Evolutionary conservation across 2,329 filamentous ascomycete species (phyloP).

Genomic region (Aspergillus quadricinctus): DNA sequence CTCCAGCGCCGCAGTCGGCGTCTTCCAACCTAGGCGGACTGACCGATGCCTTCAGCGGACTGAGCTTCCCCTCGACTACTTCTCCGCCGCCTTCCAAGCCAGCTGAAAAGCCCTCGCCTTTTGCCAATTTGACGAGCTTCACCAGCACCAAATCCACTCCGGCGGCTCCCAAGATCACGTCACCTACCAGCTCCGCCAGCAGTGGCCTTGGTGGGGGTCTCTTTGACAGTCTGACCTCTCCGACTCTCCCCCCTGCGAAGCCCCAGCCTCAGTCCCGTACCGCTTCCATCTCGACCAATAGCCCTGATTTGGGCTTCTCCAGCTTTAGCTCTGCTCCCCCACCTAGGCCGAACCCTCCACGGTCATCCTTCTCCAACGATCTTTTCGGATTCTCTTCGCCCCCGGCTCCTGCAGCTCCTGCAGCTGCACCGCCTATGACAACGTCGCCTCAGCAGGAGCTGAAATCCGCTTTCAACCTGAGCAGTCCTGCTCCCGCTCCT

Average conservation of each 20-base stretch:
- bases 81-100: constrained; percentile 35
- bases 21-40: constrained; percentile 57
- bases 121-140: constrained; percentile 59
- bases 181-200: constrained; percentile 50
- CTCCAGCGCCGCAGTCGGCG: constrained; percentile 36
- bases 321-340: constrained; percentile 49
- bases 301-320: constrained; percentile 63
- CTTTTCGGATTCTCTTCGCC: constrained; percentile 70
- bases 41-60: constrained; percentile 73
- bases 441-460: constrained; percentile 38
- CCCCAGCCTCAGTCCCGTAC: constrained; percentile 40
- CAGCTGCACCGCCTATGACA: constrained; percentile 38
- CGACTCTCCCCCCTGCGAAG: constrained; percentile 49
- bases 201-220: constrained; percentile 80
- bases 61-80: constrained; percentile 57
- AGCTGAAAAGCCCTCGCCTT: constrained; percentile 56
- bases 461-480: constrained; percentile 76
- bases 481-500: constrained; percentile 41
- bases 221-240: constrained; percentile 67
- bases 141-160: constrained; percentile 41
- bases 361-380: constrained; percentile 62
- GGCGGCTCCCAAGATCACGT: constrained; percentile 46
- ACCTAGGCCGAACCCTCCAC: constrained; percentile 45
- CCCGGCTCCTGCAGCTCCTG: constrained; percentile 36
- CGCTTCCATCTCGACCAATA: constrained; percentile 54